Percentiles rank a stretch among this genome's conserved stretches.
These are phyloP conservation scores for Nothomitra cinnamomea DNA, from an alignment of 2,329 filamentous ascomycete genomes.

Conservation along the genomic window DNA sequence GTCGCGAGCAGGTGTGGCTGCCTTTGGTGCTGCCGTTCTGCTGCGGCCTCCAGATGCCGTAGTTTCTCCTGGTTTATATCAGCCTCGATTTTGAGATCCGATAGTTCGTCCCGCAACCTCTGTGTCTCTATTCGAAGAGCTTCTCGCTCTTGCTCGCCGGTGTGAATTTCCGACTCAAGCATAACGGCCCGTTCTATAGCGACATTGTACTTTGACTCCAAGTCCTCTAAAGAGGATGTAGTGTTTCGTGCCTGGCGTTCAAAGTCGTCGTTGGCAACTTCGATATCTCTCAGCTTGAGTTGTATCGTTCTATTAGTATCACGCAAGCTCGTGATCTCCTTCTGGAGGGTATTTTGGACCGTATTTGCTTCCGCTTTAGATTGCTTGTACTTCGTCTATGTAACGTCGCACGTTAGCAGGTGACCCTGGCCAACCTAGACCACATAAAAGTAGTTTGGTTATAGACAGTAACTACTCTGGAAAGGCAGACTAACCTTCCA, in stretches of 20 bases:
- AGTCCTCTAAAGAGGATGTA: conserved; percentile 84
- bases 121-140: conserved; percentile 77
- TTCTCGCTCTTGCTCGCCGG: conserved; percentile 84
- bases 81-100: conserved; percentile 84
- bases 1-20: conserved; percentile 12
- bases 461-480: background rate
- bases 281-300: conserved; percentile 76
- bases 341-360: conserved; percentile 75
- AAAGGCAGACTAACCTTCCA: conserved; percentile 61
- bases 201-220: conserved; percentile 94
- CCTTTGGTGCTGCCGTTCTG: conserved; percentile 28
- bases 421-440: conserved; percentile 2
- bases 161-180: conserved; percentile 87
- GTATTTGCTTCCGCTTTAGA: conserved; percentile 74
- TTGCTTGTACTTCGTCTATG: conserved; percentile 85
- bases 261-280: conserved; percentile 96
- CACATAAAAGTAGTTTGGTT: background rate
- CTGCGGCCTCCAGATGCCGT: conserved; percentile 44
- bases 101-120: conserved; percentile 74
- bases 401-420: conserved; percentile 8
- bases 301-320: conserved; percentile 70
- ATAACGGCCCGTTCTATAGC: conserved; percentile 83
- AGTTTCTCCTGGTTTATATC: conserved; percentile 92
- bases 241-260: conserved; percentile 93
- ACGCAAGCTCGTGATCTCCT: conserved; percentile 84